Evolutionary conservation across 495 filamentous ascomycete genomes (phyloP).

Genomic region (Acidiella bohemica): DNA sequence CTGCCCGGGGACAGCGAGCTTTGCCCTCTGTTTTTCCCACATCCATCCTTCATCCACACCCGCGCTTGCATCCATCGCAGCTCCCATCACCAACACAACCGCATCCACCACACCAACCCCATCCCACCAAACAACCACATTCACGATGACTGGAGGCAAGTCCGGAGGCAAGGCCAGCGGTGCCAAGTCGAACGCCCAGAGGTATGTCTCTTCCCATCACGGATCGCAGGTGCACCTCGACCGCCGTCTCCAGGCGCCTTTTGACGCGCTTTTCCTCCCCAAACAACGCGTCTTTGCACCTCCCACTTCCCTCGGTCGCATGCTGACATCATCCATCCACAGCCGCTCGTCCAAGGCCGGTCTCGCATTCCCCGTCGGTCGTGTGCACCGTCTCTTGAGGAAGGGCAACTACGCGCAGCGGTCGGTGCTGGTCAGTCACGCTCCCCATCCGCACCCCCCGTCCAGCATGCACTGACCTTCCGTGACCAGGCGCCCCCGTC

Average conservation of each 20-base stretch:
- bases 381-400: slow-evolving; percentile 98
- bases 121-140: slow-evolving; percentile 26
- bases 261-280: slow-evolving; percentile 15
- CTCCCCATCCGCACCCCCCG: no score
- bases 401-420: slow-evolving; percentile 99
- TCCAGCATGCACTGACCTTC: no score
- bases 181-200: slow-evolving; percentile 84
- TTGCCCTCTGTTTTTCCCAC: slow-evolving; percentile 13
- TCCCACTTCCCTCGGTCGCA: slow-evolving; percentile 22
- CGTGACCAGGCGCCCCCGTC: no score
- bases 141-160: slow-evolving; percentile 98
- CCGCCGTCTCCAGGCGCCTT: slow-evolving; percentile 22
- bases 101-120: slow-evolving; percentile 17
- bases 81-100: slow-evolving; percentile 11
- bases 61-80: slow-evolving; percentile 15
- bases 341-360: slow-evolving; percentile 98
- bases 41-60: slow-evolving; percentile 18
- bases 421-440: slow-evolving; percentile 89
- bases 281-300: slow-evolving; percentile 22
- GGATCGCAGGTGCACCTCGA: slow-evolving; percentile 14
- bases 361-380: slow-evolving; percentile 97
- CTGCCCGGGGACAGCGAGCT: neutral
- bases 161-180: slow-evolving; percentile 97
- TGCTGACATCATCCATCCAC: slow-evolving; percentile 26
- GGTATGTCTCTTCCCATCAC: slow-evolving; percentile 49